Evolutionary conservation across 345 rosid genomes (phyloP).

Genomic region (Arabis alpina): DNA sequence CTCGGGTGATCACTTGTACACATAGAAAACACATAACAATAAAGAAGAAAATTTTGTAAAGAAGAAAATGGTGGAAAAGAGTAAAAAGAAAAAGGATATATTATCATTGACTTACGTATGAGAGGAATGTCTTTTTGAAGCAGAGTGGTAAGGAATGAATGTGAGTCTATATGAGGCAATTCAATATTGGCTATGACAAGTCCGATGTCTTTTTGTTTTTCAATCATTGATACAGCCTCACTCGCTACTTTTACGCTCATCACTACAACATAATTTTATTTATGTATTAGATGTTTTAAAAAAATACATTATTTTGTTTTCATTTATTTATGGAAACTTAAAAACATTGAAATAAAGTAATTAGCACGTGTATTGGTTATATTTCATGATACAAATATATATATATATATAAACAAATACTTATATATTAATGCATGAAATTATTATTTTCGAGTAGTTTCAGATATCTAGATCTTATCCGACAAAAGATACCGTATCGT

Average conservation of each 20-base stretch:
- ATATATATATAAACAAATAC: too few species aligned
- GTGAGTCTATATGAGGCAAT: slow-evolving; percentile 37
- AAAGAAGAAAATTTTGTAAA: not conserved
- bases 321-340: not conserved
- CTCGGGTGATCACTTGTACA: slow-evolving; percentile 47
- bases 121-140: slow-evolving; percentile 40
- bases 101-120: slow-evolving; percentile 34
- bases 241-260: slow-evolving; percentile 37
- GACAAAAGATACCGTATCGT: not conserved
- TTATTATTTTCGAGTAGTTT: not conserved
- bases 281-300: not conserved
- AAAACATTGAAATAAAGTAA: not conserved
- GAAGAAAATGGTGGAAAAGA: not conserved
- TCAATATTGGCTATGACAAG: slow-evolving; percentile 50
- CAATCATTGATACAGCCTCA: slow-evolving; percentile 44
- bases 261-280: slow-evolving; percentile 43
- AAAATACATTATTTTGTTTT: not conserved
- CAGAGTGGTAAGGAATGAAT: slow-evolving; percentile 34
- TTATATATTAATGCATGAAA: not conserved
- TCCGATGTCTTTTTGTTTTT: slow-evolving; percentile 39
- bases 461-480: not conserved
- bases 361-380: not conserved
- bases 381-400: not conserved
- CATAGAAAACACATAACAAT: not conserved
- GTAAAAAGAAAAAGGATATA: not conserved